Percentiles rank a stretch among this genome's conserved stretches.
phyloP scores from a whole-genome alignment of 306 rosid species.

The Mimosa bimucronata region DNA sequence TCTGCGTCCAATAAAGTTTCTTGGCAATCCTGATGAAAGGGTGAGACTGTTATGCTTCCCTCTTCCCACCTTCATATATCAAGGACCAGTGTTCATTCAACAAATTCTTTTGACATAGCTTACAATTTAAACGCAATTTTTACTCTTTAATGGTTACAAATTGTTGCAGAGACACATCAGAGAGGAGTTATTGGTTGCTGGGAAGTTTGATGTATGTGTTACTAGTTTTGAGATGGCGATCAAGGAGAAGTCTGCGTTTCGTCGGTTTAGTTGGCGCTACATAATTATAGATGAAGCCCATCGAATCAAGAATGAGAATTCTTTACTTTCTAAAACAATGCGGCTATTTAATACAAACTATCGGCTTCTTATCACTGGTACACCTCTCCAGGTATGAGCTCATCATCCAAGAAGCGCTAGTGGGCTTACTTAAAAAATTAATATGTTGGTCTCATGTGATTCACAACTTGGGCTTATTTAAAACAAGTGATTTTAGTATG shows the following conservation, averaged over 20 bases:
- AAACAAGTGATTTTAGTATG: conserved; percentile 11
- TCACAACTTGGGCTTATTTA: neutral
- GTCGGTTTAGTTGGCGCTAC: conserved; percentile 97
- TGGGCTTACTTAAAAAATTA: conserved; percentile 2
- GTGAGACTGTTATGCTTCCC: conserved; percentile 47
- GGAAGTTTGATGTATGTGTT: conserved; percentile 94
- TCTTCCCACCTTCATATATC: neutral
- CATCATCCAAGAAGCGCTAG: conserved; percentile 18
- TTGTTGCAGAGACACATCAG: conserved; percentile 74
- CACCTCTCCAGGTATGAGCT: conserved; percentile 86
- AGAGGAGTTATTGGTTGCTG: conserved; percentile 88
- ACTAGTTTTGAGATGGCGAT: conserved; percentile 99
- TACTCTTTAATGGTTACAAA: conserved; percentile 22
- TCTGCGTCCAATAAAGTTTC: conserved; percentile 86
- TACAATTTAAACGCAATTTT: conserved; percentile 4
- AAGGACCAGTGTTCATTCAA: conserved; percentile 14
- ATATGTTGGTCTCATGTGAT: conserved; percentile 3
- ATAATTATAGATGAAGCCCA: conserved; percentile 97
- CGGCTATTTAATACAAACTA: conserved; percentile 86
- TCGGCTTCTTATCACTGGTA: conserved; percentile 94
- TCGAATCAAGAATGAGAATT: conserved; percentile 96
- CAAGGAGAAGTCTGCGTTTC: conserved; percentile 83
- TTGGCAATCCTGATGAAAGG: conserved; percentile 97
- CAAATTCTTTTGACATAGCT: conserved; percentile 19
- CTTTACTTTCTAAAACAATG: conserved; percentile 96